Percentiles rank a stretch among this genome's conserved stretches.
Evolutionary conservation across 768 basidiomycete species (phyloP).

Genomic region (Leccinellum rugosiceps): DNA sequence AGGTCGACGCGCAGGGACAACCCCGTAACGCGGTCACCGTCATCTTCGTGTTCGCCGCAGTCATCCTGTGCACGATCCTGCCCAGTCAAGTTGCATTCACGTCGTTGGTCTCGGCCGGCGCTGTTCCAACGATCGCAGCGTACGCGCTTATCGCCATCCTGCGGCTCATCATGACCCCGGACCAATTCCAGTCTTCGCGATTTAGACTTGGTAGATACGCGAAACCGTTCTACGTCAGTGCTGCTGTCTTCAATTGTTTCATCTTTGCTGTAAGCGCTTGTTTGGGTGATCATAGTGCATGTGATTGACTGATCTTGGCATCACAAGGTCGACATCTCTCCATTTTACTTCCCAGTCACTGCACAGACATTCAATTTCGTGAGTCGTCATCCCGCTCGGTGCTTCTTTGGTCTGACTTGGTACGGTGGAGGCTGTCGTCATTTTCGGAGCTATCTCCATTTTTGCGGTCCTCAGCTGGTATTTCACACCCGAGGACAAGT

Average conservation of each 20-base stretch:
- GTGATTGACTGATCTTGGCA: slow-evolving; percentile 2
- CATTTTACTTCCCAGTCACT: slow-evolving; percentile 82
- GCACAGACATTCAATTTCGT: slow-evolving; percentile 84
- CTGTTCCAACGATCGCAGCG: slow-evolving; percentile 82
- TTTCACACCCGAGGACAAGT: slow-evolving; percentile 73
- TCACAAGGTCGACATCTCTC: slow-evolving; percentile 72
- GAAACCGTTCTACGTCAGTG: slow-evolving; percentile 64
- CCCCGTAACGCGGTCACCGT: slow-evolving; percentile 85
- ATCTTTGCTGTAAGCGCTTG: slow-evolving; percentile 62
- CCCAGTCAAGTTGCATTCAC: slow-evolving; percentile 92
- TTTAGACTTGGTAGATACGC: slow-evolving; percentile 69
- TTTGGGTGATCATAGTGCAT: background rate
- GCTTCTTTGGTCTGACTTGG: slow-evolving; percentile 9
- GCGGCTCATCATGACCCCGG: slow-evolving; percentile 73
- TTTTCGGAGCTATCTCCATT: slow-evolving; percentile 75
- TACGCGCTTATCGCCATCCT: slow-evolving; percentile 81
- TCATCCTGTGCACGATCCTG: slow-evolving; percentile 80
- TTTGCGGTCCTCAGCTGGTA: slow-evolving; percentile 78
- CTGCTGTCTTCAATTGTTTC: slow-evolving; percentile 69
- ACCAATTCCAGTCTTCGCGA: slow-evolving; percentile 67
- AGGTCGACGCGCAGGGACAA: slow-evolving; percentile 66
- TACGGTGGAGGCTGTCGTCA: slow-evolving; percentile 60
- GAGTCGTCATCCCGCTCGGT: slow-evolving; percentile 28
- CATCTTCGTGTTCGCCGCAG: slow-evolving; percentile 75
- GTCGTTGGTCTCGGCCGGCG: slow-evolving; percentile 84